phyloP scores from a whole-genome alignment of 345 rosid species.

The Sonneratia caseolaris region DNA sequence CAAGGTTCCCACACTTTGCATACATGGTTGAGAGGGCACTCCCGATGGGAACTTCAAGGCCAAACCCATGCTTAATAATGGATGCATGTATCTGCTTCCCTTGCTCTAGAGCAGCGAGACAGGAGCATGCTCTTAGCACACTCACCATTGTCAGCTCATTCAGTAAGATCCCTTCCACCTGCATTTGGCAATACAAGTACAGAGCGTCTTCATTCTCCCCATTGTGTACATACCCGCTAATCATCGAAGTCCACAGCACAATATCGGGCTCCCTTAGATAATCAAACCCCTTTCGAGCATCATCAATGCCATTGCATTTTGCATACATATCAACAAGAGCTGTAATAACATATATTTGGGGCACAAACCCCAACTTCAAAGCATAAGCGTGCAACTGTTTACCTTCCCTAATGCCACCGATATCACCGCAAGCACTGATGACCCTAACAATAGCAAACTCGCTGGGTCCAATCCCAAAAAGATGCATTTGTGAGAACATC shows the following conservation, averaged over 20 bases:
- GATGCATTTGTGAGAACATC: slow-evolving; percentile 58
- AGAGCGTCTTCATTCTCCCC: slow-evolving; percentile 48
- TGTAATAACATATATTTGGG: slow-evolving; percentile 38
- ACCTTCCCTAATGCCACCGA: slow-evolving; percentile 50
- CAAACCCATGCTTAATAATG: slow-evolving; percentile 37
- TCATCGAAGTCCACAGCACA: slow-evolving; percentile 70
- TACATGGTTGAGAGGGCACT: slow-evolving; percentile 64
- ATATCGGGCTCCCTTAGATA: slow-evolving; percentile 35
- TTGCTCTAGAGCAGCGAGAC: slow-evolving; percentile 46
- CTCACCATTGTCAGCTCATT: slow-evolving; percentile 58
- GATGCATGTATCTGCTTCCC: slow-evolving; percentile 61
- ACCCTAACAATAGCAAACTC: slow-evolving; percentile 68
- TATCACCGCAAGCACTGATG: slow-evolving; percentile 71
- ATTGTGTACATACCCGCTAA: slow-evolving; percentile 55
- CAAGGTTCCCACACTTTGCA: slow-evolving; percentile 58
- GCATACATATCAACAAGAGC: slow-evolving; percentile 57
- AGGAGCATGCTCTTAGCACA: slow-evolving; percentile 52
- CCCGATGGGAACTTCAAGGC: slow-evolving; percentile 43
- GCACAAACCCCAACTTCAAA: slow-evolving; percentile 55
- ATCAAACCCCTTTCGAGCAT: slow-evolving; percentile 35
- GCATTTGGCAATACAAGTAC: slow-evolving; percentile 45
- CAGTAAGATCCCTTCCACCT: slow-evolving; percentile 37
- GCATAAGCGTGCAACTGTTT: slow-evolving; percentile 55
- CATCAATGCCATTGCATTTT: slow-evolving; percentile 46
- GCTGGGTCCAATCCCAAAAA: slow-evolving; percentile 46